Conservation (phyloP, 1,284 basidiomycete species). For the Psilocybe mexicana region DNA sequence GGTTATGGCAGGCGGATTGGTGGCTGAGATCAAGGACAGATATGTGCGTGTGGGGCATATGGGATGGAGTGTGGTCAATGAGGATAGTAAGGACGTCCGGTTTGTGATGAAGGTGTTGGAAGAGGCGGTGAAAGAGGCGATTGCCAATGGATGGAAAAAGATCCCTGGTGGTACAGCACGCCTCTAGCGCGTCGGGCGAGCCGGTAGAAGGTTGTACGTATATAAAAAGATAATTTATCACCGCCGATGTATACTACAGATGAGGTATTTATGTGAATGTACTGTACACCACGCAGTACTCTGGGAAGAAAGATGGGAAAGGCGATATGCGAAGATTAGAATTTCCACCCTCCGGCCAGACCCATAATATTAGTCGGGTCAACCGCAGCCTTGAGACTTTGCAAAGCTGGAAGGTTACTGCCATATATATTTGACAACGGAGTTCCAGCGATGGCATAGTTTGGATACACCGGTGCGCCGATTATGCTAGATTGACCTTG, state of each 20-base stretch:
- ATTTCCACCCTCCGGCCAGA: constrained; percentile 54
- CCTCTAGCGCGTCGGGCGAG: not conserved
- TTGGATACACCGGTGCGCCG: constrained; percentile 45
- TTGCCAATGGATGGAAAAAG: constrained; percentile 1
- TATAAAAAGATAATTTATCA: not conserved
- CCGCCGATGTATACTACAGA: not conserved
- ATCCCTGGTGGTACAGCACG: constrained; percentile 9
- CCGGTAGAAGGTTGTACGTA: not conserved
- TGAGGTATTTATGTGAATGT: not conserved
- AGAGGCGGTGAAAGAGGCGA: constrained; percentile 54
- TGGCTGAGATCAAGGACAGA: constrained; percentile 83
- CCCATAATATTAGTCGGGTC: constrained; percentile 58
- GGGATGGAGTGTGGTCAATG: constrained; percentile 82
- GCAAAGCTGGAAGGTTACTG: constrained; percentile 41
- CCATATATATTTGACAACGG: constrained; percentile 49
- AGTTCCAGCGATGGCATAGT: constrained; percentile 53
- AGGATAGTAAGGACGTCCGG: constrained; percentile 74
- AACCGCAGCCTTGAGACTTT: constrained; percentile 39
- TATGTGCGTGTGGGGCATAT: constrained; percentile 90
- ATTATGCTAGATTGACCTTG: constrained; percentile 43
- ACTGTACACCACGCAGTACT: not conserved
- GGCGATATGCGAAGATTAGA: constrained; percentile 10
- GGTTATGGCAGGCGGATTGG: constrained; percentile 89
- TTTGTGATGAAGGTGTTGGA: constrained; percentile 70
- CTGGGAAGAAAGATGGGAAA: too few relatives aligned